Conservation (phyloP, 331 rosid species). For the Saraca asoca region DNA sequence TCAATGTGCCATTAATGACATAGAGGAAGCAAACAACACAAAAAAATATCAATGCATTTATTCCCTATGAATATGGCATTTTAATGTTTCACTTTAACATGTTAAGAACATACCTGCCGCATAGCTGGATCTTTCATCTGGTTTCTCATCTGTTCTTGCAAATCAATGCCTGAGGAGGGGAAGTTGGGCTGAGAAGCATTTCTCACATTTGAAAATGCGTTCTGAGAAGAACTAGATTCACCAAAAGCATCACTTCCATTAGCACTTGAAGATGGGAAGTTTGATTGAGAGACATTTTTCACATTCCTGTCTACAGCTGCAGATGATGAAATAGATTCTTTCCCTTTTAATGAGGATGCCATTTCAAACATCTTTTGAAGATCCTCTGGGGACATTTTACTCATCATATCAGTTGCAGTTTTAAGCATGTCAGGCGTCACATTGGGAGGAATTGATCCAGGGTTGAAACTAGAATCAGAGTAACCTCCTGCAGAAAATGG, state of each 20-base stretch:
- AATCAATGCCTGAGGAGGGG: slow-evolving; percentile 66
- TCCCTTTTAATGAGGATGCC: slow-evolving; percentile 71
- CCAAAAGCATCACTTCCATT: slow-evolving; percentile 41
- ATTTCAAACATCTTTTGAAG: slow-evolving; percentile 87
- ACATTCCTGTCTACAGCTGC: slow-evolving; percentile 41
- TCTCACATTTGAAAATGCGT: slow-evolving; percentile 47
- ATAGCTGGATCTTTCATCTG: slow-evolving; percentile 96
- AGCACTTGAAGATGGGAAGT: slow-evolving; percentile 59
- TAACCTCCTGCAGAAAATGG: slow-evolving; percentile 50
- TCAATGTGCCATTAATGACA: background rate
- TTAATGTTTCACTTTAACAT: slow-evolving; percentile 13
- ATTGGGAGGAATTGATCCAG: slow-evolving; percentile 61
- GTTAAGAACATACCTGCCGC: slow-evolving; percentile 72
- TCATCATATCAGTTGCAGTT: slow-evolving; percentile 80
- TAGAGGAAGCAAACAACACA: background rate
- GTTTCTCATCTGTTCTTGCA: slow-evolving; percentile 93
- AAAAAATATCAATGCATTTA: slow-evolving; percentile 4
- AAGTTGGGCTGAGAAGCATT: slow-evolving; percentile 58
- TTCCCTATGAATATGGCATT: slow-evolving; percentile 24
- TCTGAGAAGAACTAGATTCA: slow-evolving; percentile 53
- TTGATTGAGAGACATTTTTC: slow-evolving; percentile 50
- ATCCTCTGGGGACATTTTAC: slow-evolving; percentile 79
- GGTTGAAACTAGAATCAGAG: slow-evolving; percentile 46
- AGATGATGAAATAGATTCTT: slow-evolving; percentile 46
- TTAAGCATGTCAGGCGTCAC: slow-evolving; percentile 84